Percentiles rank a stretch among this genome's conserved stretches.
Evolutionary conservation across 352 stramenopile genomes (phyloP).

Genomic region (Phytophthora meadii): DNA sequence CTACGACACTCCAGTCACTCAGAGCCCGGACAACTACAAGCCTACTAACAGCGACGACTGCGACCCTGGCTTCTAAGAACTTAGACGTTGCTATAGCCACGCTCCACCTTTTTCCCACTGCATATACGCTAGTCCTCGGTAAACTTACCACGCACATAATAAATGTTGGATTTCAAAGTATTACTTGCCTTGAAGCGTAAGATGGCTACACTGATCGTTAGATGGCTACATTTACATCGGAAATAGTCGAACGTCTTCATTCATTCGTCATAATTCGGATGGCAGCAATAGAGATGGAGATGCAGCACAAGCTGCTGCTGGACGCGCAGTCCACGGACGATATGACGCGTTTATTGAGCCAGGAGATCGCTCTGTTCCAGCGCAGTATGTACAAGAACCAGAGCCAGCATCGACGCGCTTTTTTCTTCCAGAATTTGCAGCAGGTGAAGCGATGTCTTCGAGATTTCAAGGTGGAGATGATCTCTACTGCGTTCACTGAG

Average conservation of each 20-base stretch:
- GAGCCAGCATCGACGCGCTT: slow-evolving; percentile 84
- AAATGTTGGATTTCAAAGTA: too few species aligned
- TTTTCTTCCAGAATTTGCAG: slow-evolving; percentile 85
- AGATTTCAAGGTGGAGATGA: slow-evolving; percentile 47
- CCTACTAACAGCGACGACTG: slow-evolving; percentile 17
- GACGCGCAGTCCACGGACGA: slow-evolving; percentile 50
- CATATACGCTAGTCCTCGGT: slow-evolving; percentile 5
- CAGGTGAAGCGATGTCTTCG: slow-evolving; percentile 77
- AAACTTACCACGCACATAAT: neutral
- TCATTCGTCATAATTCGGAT: slow-evolving; percentile 11
- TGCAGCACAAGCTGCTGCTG: slow-evolving; percentile 44
- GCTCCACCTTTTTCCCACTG: slow-evolving; percentile 1
- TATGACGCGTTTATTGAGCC: slow-evolving; percentile 44
- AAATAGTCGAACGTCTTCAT: slow-evolving; percentile 7
- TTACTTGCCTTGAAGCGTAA: too few species aligned
- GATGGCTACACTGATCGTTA: neutral
- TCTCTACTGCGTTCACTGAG: slow-evolving; percentile 49
- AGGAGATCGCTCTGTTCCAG: slow-evolving; percentile 76
- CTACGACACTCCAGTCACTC: slow-evolving; percentile 4
- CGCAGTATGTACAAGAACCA: slow-evolving; percentile 91
- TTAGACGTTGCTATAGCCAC: neutral
- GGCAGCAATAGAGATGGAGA: slow-evolving; percentile 23
- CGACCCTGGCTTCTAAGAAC: slow-evolving; percentile 15
- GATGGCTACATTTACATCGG: neutral
- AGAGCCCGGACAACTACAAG: slow-evolving; percentile 1